Base-by-base conservation (phyloP, 2,329 filamentous ascomycete genomes). In the Xylariomycetidae sp. region DNA sequence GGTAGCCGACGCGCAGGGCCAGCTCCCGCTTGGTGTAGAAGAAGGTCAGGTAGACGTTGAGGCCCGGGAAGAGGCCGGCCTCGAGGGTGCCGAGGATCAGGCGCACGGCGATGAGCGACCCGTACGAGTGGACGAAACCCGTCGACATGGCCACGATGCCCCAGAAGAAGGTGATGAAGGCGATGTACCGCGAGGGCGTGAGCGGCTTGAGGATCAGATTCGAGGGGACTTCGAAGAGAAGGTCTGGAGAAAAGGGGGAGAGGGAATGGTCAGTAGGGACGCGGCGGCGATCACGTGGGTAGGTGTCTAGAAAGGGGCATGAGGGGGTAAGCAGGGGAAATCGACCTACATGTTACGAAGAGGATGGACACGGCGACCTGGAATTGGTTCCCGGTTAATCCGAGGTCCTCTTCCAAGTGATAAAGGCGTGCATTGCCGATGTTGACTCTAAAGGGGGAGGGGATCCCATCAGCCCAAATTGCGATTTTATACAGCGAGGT, bases 1-100 rank as follows among this genome's bases (percentile, higher is more conserved):
- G 68, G 46, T 85, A 87, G 2, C 80, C 82, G 3, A 87, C 79
- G 3, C 85, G 76, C 26, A 87, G 60, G 4, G 82, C 83, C 2
- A 88, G 70, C 57, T 88, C 84, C 17, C 72, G 69, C 50, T 82
- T 83, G 29, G 77, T 83, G 61, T 88, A 88, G 65, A 86, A 88
- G 44, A 87, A 73, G 0, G 83, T 87, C 13, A 88, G 67, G 46
- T 54, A 53, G 3, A 53, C 42, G 31, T 50, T 53, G 18, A 53
- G 42, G 2, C 48, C 51, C 3, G 51, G 51, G 31, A 55, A 54
- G 10, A 53, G 36, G 1, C 52, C 52, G 3, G 51, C 51, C 32
- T 55, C 51, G 25, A 85, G 69, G 6, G 72, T 66, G 5, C 84
- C 84, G 0, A 88, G 72, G 11, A 88, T 61, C 0, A 88, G 52